A percentile compares a stretch with the other conserved stretches of the same genome.
These are phyloP conservation scores for Diaporthe eres DNA, from an alignment of 2,329 filamentous ascomycete genomes.

Conservation along the genomic window DNA sequence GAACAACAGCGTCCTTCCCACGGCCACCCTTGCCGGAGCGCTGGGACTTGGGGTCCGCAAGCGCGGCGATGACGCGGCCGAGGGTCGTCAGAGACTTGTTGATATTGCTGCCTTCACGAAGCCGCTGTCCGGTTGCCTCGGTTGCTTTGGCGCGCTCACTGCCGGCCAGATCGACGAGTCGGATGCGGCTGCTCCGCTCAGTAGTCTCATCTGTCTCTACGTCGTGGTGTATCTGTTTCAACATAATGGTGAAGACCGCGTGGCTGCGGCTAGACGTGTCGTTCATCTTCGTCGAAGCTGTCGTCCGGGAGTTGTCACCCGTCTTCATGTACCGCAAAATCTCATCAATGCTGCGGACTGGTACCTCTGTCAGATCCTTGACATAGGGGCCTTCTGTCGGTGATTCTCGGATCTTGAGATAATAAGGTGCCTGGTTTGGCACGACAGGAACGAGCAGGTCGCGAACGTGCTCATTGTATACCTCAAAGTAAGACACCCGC, in stretches of 20 bases:
- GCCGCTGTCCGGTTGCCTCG: slow-evolving; percentile 90
- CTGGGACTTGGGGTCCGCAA: slow-evolving; percentile 81
- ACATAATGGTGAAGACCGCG: slow-evolving; percentile 96
- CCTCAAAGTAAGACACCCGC: slow-evolving; percentile 97
- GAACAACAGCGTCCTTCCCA: slow-evolving; percentile 78
- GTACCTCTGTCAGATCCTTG: slow-evolving; percentile 94
- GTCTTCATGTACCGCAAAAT: slow-evolving; percentile 92
- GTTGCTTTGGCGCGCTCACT: slow-evolving; percentile 96
- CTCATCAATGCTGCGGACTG: slow-evolving; percentile 88
- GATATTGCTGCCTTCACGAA: slow-evolving; percentile 97
- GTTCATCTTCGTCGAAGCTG: slow-evolving; percentile 98
- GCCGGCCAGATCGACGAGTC: slow-evolving; percentile 93
- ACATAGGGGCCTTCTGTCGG: slow-evolving; percentile 96
- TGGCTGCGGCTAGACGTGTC: slow-evolving; percentile 97
- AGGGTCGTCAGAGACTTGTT: slow-evolving; percentile 98
- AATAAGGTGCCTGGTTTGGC: slow-evolving; percentile 82
- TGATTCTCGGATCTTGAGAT: slow-evolving; percentile 97
- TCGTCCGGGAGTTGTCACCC: slow-evolving; percentile 89
- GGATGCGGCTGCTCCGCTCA: slow-evolving; percentile 92
- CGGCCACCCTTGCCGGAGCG: slow-evolving; percentile 66
- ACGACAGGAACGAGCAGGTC: slow-evolving; percentile 86
- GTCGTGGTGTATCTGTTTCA: slow-evolving; percentile 98
- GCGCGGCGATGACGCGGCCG: slow-evolving; percentile 93
- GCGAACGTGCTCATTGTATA: slow-evolving; percentile 99
- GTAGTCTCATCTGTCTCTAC: slow-evolving; percentile 98